phyloP scores from a whole-genome alignment of 2,329 filamentous ascomycete species.

The Trichophyton verrucosum region DNA sequence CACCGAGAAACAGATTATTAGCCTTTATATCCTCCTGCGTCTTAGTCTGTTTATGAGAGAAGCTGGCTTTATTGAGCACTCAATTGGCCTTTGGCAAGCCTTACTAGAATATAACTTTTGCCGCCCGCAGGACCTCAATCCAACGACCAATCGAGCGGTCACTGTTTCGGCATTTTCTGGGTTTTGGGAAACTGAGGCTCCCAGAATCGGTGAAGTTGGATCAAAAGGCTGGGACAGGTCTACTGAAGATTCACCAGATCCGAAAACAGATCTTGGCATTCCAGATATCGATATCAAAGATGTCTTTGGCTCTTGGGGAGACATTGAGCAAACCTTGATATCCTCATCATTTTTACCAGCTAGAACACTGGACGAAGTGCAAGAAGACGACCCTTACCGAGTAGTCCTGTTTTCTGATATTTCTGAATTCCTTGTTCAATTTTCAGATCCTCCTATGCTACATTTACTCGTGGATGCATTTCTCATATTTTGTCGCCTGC shows the following conservation, averaged over 20 bases:
- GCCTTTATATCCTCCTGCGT: conserved; percentile 61
- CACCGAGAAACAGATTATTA: conserved; percentile 26
- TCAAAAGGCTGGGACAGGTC: conserved; percentile 55
- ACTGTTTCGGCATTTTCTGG: conserved; percentile 43
- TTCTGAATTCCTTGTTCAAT: conserved; percentile 43
- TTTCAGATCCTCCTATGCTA: conserved; percentile 22
- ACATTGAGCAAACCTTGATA: conserved; percentile 43
- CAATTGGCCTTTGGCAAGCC: conserved; percentile 72
- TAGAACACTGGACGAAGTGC: conserved; percentile 59
- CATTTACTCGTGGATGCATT: conserved; percentile 55
- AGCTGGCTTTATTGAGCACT: conserved; percentile 64
- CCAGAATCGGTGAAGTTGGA: conserved; percentile 61
- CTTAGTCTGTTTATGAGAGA: conserved; percentile 63
- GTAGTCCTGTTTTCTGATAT: conserved; percentile 72
- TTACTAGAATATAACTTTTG: conserved; percentile 60
- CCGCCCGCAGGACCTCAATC: conserved; percentile 33
- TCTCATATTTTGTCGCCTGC: conserved; percentile 52
- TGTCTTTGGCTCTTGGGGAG: conserved; percentile 35
- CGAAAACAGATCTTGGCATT: conserved; percentile 19
- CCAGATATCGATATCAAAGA: conserved; percentile 16
- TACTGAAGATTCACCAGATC: conserved; percentile 22
- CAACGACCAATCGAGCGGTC: conserved; percentile 7
- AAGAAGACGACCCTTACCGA: conserved; percentile 70
- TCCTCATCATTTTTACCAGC: conserved; percentile 49
- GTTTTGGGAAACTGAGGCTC: conserved; percentile 79